Conservation (phyloP, 73 alveolate genomes). For the Paramecium sonneborni region DNA sequence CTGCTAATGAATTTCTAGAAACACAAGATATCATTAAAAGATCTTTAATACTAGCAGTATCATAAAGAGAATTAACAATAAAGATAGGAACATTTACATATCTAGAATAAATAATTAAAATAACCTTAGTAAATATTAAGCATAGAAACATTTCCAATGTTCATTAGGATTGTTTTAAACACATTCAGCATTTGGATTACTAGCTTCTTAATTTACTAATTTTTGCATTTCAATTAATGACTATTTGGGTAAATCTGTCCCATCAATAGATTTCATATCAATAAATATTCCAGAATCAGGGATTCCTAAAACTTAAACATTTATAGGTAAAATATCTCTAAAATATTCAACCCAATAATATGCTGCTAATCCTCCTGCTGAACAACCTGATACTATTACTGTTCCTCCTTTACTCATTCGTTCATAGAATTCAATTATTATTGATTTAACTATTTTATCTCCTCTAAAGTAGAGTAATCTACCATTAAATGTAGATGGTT, state of each 20-base stretch:
- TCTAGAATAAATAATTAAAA: not conserved
- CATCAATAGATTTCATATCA: conserved; percentile 32
- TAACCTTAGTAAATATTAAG: not conserved
- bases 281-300: conserved; percentile 51
- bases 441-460: not conserved
- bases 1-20: not conserved
- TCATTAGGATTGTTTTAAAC: not conserved
- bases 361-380: conserved; percentile 59
- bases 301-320: not conserved
- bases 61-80: not conserved
- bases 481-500: not conserved
- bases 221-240: not conserved
- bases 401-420: not conserved
- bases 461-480: not conserved
- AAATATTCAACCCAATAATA: conserved; percentile 35
- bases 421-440: not conserved
- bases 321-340: not conserved
- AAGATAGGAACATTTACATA: not conserved
- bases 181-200: not conserved
- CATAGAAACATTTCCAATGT: conserved; percentile 39
- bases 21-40: not conserved
- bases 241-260: not conserved
- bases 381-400: conserved; percentile 5
- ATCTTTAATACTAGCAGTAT: not conserved
- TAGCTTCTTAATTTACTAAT: not conserved